Evolutionary conservation across 2,329 filamentous ascomycete genomes (phyloP).

Genomic region (Verticillium albo-atrum): DNA sequence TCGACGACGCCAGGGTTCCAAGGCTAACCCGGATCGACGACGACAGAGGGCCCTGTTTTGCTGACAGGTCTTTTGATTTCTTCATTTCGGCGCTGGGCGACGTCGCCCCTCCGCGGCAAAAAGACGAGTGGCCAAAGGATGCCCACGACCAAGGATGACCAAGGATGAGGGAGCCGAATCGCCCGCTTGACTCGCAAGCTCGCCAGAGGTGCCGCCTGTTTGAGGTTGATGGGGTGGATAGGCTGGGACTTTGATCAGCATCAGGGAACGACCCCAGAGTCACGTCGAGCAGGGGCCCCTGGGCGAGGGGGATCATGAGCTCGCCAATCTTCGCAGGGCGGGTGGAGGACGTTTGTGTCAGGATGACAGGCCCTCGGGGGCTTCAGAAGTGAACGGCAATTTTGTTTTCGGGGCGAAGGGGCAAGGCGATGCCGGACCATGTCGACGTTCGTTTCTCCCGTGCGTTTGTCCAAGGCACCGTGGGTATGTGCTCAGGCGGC

Average conservation of each 20-base stretch:
- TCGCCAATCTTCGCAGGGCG: not conserved
- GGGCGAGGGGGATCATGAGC: not conserved
- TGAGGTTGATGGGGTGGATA: conserved; percentile 48
- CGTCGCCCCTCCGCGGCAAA: not conserved
- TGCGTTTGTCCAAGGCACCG: not conserved
- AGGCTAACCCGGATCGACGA: not conserved
- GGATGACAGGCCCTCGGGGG: not conserved
- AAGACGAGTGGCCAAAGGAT: not conserved
- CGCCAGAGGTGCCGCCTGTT: conserved; percentile 27
- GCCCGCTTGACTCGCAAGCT: conserved; percentile 9
- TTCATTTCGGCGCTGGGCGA: not conserved
- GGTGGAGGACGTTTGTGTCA: conserved; percentile 1
- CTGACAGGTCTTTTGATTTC: not conserved
- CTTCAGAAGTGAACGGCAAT: not conserved
- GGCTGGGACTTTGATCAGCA: conserved; percentile 40
- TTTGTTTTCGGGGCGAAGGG: not conserved
- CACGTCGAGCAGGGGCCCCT: not conserved
- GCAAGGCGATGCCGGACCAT: not conserved
- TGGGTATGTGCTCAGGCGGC: not conserved
- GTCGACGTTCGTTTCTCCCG: not conserved
- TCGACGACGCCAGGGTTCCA: not conserved
- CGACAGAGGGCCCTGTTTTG: not conserved
- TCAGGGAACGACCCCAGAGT: conserved; percentile 18
- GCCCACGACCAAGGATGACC: not conserved
- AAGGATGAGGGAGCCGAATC: not conserved